A percentile compares a stretch with the other conserved stretches of the same genome.
Evolutionary conservation across 2,329 filamentous ascomycete genomes (phyloP).

Genomic region (Furcasterigmium furcatum): DNA sequence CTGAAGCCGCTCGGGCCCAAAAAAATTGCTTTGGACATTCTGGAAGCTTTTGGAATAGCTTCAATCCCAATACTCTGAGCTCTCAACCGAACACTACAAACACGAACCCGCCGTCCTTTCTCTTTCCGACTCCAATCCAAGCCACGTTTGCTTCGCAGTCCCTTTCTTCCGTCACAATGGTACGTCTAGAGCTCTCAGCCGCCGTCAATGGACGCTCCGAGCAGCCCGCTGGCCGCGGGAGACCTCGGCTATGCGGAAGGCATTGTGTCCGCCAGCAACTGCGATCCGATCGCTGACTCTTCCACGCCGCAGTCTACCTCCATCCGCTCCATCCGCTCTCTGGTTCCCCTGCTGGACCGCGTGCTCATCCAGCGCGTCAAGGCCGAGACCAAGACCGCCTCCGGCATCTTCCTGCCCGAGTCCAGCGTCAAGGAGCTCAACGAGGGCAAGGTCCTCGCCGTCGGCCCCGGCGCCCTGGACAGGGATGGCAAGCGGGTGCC

Average conservation of each 20-base stretch:
- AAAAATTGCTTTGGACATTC: conserved; percentile 32
- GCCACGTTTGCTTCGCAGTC: not conserved
- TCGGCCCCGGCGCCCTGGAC: conserved; percentile 85
- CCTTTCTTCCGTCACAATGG: conserved; percentile 16
- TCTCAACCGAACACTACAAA: conserved; percentile 10
- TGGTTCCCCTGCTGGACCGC: conserved; percentile 94
- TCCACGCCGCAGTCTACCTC: conserved; percentile 54
- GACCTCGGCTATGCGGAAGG: not conserved
- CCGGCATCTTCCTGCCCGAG: conserved; percentile 97
- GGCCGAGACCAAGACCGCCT: conserved; percentile 92
- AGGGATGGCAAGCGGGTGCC: conserved; percentile 85
- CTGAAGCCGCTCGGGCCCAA: conserved; percentile 13
- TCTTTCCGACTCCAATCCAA: conserved; percentile 19
- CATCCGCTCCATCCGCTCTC: conserved; percentile 92
- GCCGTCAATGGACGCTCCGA: not conserved
- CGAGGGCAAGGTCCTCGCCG: conserved; percentile 93
- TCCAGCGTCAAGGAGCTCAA: conserved; percentile 97
- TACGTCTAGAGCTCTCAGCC: conserved; percentile 7
- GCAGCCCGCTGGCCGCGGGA: not conserved
- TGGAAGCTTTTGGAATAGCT: conserved; percentile 37
- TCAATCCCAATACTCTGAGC: conserved; percentile 22
- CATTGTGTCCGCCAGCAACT: too few relatives aligned
- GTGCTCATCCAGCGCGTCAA: conserved; percentile 98
- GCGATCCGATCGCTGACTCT: not conserved
- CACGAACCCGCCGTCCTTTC: too few relatives aligned